Percentiles rank a stretch among this genome's conserved stretches.
phyloP scores from a whole-genome alignment of 768 basidiomycete species.

The Suillus ampliporus region DNA sequence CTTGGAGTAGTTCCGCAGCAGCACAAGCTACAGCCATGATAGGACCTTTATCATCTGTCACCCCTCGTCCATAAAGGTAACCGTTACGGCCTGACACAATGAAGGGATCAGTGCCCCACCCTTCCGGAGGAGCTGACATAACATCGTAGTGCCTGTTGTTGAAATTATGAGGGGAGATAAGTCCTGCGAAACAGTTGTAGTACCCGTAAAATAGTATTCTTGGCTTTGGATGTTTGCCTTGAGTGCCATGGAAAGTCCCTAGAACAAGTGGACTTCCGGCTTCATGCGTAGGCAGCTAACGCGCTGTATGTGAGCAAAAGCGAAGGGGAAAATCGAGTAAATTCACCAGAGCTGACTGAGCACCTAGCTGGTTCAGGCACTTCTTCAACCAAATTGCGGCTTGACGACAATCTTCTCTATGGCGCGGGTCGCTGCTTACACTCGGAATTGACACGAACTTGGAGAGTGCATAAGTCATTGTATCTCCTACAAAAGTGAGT shows the following conservation, averaged over 20 bases:
- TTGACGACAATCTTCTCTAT: conserved; percentile 90
- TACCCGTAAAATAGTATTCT: conserved; percentile 92
- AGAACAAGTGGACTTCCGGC: conserved; percentile 87
- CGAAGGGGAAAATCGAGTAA: background rate
- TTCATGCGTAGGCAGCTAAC: conserved; percentile 77
- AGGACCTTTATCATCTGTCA: conserved; percentile 96
- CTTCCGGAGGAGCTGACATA: conserved; percentile 74
- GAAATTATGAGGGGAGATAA: conserved; percentile 7
- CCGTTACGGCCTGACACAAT: conserved; percentile 82
- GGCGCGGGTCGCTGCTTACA: conserved; percentile 68
- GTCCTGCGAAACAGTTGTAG: background rate
- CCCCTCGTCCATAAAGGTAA: conserved; percentile 88
- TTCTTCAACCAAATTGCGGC: conserved; percentile 93
- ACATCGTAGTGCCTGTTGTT: conserved; percentile 89
- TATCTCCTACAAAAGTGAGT: conserved; percentile 49
- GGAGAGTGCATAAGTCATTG: conserved; percentile 77
- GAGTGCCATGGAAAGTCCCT: conserved; percentile 81
- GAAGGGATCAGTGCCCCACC: conserved; percentile 90
- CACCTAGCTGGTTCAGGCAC: conserved; percentile 87
- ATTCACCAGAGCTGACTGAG: conserved; percentile 74
- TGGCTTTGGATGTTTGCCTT: conserved; percentile 61
- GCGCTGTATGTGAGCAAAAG: background rate
- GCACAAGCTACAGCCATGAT: conserved; percentile 91
- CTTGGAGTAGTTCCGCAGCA: conserved; percentile 76
- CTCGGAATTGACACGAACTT: conserved; percentile 90